Evolutionary conservation across 805 yeast species (phyloP).

Genomic region (Candida easanensis): DNA sequence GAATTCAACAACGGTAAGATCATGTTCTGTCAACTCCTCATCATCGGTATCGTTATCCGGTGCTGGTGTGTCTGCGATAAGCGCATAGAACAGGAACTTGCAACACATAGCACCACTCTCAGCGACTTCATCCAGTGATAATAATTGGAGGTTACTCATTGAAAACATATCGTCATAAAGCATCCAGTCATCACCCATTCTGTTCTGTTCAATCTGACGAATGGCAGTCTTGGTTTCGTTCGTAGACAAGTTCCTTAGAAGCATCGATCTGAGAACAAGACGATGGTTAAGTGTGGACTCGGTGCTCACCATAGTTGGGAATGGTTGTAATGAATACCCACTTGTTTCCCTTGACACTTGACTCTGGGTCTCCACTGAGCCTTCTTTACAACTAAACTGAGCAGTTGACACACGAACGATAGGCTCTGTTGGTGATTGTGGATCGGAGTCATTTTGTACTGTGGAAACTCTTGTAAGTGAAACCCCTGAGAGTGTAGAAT

Average conservation of each 20-base stretch:
- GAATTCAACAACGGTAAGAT: slow-evolving; percentile 26
- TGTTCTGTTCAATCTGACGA: slow-evolving; percentile 22
- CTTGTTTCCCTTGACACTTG: slow-evolving; percentile 4
- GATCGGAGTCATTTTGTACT: background rate
- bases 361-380: slow-evolving; percentile 7
- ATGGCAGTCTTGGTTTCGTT: slow-evolving; percentile 25
- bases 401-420: slow-evolving; percentile 7
- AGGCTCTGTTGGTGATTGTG: slow-evolving; percentile 2
- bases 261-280: slow-evolving; percentile 20
- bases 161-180: slow-evolving; percentile 37
- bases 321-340: slow-evolving; percentile 13
- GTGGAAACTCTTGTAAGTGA: slow-evolving; percentile 18
- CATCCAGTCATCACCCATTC: slow-evolving; percentile 38
- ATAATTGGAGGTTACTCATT: slow-evolving; percentile 34
- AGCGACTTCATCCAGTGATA: slow-evolving; percentile 33
- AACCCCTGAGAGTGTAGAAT: slow-evolving; percentile 9
- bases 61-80: slow-evolving; percentile 5
- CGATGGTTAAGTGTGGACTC: slow-evolving; percentile 11
- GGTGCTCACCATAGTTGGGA: slow-evolving; percentile 18
- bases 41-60: slow-evolving; percentile 5
- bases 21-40: slow-evolving; percentile 20
- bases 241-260: slow-evolving; percentile 20
- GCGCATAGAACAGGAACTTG: slow-evolving; percentile 33
- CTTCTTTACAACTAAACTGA: slow-evolving; percentile 6
- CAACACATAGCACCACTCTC: slow-evolving; percentile 27